Evolutionary conservation across 2,329 filamentous ascomycete genomes (phyloP).

Genomic region (Colletotrichum ledebouriae): DNA sequence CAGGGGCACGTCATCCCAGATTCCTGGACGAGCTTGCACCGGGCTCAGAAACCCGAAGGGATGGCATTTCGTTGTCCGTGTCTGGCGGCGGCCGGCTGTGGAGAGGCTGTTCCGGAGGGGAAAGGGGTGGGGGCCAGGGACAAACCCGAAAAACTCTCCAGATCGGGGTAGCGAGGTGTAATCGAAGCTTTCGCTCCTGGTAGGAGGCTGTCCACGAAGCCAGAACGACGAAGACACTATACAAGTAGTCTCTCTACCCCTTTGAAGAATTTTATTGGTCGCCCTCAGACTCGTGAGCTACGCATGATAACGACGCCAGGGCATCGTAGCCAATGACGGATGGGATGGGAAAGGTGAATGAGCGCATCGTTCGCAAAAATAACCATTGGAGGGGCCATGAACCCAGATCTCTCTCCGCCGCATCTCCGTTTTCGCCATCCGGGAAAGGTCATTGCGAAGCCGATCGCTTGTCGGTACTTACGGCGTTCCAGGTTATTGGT

Average conservation of each 20-base stretch:
- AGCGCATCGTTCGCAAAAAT: constrained; percentile 12
- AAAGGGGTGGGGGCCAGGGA: neutral
- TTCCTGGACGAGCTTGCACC: constrained; percentile 5
- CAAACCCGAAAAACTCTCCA: neutral
- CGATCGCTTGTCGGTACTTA: constrained; percentile 20
- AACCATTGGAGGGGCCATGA: constrained; percentile 2
- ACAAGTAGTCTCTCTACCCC: no score
- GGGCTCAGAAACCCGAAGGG: constrained; percentile 23
- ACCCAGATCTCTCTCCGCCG: no score
- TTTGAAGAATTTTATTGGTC: constrained; percentile 16
- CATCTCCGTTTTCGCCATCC: constrained; percentile 18
- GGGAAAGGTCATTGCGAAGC: constrained; percentile 16
- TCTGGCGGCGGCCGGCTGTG: constrained; percentile 7
- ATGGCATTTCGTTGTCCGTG: neutral
- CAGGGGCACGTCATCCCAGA: constrained; percentile 17
- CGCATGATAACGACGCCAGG: constrained; percentile 12
- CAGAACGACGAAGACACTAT: constrained; percentile 26
- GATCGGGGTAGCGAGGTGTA: constrained; percentile 25
- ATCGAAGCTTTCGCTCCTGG: constrained; percentile 12
- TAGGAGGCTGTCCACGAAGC: neutral
- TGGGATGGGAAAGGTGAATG: constrained; percentile 27
- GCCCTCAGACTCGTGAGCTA: constrained; percentile 1
- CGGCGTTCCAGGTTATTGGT: constrained; percentile 5
- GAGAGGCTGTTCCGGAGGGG: neutral
- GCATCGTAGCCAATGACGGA: neutral